Percentiles rank a stretch among this genome's conserved stretches.
phyloP scores from a whole-genome alignment of 768 basidiomycete genomes.

The Suillus weaverae region DNA sequence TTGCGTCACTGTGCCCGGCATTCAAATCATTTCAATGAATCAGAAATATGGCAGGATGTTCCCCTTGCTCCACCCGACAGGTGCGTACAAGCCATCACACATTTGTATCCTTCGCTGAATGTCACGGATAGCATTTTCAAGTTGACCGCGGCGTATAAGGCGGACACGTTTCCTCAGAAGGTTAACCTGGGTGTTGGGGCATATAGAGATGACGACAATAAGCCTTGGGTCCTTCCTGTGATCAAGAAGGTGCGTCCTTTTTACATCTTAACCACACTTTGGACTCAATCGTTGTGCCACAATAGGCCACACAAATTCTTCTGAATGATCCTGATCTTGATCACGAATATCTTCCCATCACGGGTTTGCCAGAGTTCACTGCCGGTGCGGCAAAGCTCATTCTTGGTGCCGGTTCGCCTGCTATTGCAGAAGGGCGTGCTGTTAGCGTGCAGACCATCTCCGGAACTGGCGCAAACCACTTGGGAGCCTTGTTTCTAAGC shows the following conservation, averaged over 20 bases:
- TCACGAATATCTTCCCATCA: conserved; percentile 93
- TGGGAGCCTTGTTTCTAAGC: conserved; percentile 84
- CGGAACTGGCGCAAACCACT: conserved; percentile 94
- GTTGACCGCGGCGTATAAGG: conserved; percentile 87
- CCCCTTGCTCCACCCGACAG: conserved; percentile 86
- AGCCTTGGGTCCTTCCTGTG: conserved; percentile 91
- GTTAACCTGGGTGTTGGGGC: conserved; percentile 93
- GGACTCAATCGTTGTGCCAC: conserved; percentile 6
- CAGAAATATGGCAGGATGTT: conserved; percentile 75
- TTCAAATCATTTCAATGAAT: conserved; percentile 3
- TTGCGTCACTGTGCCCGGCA: conserved; percentile 9
- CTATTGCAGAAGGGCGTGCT: conserved; percentile 68
- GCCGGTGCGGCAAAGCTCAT: conserved; percentile 80
- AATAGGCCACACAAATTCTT: conserved; percentile 71
- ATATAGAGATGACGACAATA: conserved; percentile 84
- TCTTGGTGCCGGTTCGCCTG: conserved; percentile 69
- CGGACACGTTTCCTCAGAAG: conserved; percentile 72
- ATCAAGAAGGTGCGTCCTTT: conserved; percentile 69
- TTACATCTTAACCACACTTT: not conserved
- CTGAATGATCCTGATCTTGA: conserved; percentile 72
- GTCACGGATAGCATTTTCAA: conserved; percentile 72
- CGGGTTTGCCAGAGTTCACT: conserved; percentile 82
- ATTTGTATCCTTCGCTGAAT: conserved; percentile 7
- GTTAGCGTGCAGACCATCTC: conserved; percentile 91
- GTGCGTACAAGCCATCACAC: conserved; percentile 36